Conservation (phyloP, 2,329 filamentous ascomycete species). For the Coniochaeta hoffmannii region DNA sequence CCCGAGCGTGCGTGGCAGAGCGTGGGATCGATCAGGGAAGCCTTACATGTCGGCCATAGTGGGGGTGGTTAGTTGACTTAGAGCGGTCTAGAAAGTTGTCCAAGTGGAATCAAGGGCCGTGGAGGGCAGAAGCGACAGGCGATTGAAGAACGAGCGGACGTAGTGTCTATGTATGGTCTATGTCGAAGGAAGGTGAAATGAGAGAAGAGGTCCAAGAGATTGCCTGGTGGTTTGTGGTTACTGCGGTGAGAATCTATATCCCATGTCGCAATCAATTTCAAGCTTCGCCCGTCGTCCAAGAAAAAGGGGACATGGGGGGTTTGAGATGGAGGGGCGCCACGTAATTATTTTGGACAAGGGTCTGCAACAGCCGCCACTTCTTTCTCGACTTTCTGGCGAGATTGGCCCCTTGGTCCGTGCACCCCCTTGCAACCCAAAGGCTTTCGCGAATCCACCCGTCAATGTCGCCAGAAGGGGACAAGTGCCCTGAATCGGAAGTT, state of each 20-base stretch:
- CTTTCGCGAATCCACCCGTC: no score
- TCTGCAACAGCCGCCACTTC: neutral
- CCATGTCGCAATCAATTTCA: slow-evolving; percentile 1
- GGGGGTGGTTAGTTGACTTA: slow-evolving; percentile 4
- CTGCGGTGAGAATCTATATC: neutral
- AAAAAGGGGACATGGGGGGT: slow-evolving; percentile 4
- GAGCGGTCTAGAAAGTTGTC: neutral
- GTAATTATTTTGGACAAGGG: neutral
- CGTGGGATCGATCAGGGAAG: neutral
- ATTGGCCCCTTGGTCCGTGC: slow-evolving; percentile 1
- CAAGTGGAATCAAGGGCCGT: neutral
- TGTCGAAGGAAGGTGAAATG: neutral
- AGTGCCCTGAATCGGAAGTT: neutral
- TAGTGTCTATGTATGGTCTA: neutral
- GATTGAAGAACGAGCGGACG: neutral
- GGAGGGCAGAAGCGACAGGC: neutral
- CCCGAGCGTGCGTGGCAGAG: no score
- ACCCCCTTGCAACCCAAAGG: neutral
- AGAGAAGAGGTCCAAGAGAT: neutral
- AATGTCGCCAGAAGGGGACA: neutral
- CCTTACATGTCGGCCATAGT: slow-evolving; percentile 22
- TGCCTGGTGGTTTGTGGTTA: neutral
- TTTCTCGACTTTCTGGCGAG: neutral
- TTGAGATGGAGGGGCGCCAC: neutral
- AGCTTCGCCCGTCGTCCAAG: neutral